phyloP scores from a whole-genome alignment of 1,284 basidiomycete genomes.

The Malassezia equina region DNA sequence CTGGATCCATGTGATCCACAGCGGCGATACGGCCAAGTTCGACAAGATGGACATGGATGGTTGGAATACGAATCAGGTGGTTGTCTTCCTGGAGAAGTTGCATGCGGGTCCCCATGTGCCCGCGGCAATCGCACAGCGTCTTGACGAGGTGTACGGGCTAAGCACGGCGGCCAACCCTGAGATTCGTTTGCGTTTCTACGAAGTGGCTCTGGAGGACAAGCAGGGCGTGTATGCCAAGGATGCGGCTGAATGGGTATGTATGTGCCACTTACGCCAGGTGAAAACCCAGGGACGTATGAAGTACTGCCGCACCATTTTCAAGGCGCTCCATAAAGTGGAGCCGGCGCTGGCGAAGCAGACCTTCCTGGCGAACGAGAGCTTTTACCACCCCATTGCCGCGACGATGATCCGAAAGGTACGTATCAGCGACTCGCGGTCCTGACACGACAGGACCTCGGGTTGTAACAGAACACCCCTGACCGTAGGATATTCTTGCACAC shows the following conservation, averaged over 20 bases:
- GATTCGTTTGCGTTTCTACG: conserved; percentile 52
- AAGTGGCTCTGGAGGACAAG: conserved; percentile 50
- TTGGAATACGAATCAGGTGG: conserved; percentile 44
- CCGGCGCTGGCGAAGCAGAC: conserved; percentile 56
- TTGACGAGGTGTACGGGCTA: conserved; percentile 51
- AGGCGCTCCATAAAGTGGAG: conserved; percentile 55
- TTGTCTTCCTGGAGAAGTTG: conserved; percentile 53
- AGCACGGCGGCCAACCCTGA: conserved; percentile 50
- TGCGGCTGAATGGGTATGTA: conserved; percentile 51
- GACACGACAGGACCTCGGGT: conserved; percentile 14
- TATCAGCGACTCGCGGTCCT: conserved; percentile 3
- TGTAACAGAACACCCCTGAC: conserved; percentile 6
- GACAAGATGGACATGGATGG: conserved; percentile 28
- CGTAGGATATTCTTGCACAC: neutral
- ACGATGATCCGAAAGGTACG: conserved; percentile 43
- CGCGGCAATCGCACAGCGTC: conserved; percentile 36
- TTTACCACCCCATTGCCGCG: conserved; percentile 51
- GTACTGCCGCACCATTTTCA: conserved; percentile 52
- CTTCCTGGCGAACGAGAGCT: conserved; percentile 54
- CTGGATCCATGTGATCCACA: conserved; percentile 53
- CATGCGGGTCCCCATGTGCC: conserved; percentile 46
- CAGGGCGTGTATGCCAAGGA: conserved; percentile 50
- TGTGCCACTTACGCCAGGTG: conserved; percentile 20
- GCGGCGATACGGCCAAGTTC: conserved; percentile 20
- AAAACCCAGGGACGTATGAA: conserved; percentile 50